These are phyloP conservation scores for Parascedosporium putredinis DNA, from an alignment of 2,329 filamentous ascomycete species.

Conservation along the genomic window DNA sequence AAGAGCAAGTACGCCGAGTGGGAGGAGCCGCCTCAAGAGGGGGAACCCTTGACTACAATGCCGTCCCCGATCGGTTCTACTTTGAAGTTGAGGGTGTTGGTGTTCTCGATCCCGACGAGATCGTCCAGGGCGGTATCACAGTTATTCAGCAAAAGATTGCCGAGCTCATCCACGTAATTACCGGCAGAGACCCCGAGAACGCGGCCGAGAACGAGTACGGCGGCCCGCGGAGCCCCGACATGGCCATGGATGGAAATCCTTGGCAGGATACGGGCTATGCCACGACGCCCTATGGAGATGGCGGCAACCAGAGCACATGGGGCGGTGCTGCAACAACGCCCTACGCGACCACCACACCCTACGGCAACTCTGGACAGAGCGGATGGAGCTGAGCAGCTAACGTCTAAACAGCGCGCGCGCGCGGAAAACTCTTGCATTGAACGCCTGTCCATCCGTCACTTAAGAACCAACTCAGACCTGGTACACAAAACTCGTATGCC, in stretches of 20 bases:
- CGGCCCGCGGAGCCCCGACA: slow-evolving; percentile 56
- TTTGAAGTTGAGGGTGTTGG: slow-evolving; percentile 87
- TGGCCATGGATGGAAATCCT: slow-evolving; percentile 45
- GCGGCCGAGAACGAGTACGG: slow-evolving; percentile 49
- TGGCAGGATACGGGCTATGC: slow-evolving; percentile 53
- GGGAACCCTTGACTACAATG: slow-evolving; percentile 82
- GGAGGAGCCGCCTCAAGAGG: slow-evolving; percentile 70
- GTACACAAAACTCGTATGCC: no score
- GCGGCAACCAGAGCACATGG: slow-evolving; percentile 53
- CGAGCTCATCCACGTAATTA: slow-evolving; percentile 57
- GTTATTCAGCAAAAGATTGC: slow-evolving; percentile 87
- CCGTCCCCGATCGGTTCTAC: slow-evolving; percentile 77
- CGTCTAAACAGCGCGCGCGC: no score
- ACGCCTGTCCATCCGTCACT: no score
- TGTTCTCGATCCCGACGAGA: slow-evolving; percentile 77
- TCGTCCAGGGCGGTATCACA: slow-evolving; percentile 80
- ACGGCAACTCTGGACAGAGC: slow-evolving; percentile 23
- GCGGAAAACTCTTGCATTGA: no score
- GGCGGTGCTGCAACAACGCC: slow-evolving; percentile 43
- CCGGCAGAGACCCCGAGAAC: slow-evolving; percentile 41
- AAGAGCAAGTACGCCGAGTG: slow-evolving; percentile 69
- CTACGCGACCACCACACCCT: slow-evolving; percentile 30
- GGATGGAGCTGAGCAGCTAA: slow-evolving; percentile 12
- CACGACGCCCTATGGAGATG: slow-evolving; percentile 54
- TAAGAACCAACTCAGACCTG: no score